Conservation (phyloP, 257 asterid species). For the Fraxinus quadrangulata region DNA sequence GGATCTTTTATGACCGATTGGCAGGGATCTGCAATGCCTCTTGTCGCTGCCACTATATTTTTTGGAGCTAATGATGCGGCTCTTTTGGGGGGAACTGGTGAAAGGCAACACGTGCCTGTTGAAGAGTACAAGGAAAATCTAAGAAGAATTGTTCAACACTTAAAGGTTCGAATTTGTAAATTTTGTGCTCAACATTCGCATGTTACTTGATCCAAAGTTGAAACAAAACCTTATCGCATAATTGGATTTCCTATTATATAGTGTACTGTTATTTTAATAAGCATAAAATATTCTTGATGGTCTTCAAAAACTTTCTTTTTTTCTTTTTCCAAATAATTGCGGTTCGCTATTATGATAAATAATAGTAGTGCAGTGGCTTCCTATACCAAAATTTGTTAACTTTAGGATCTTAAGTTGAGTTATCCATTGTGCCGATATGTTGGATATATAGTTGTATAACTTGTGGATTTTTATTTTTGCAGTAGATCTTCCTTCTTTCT, state of each 20-base stretch:
- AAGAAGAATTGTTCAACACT: constrained; percentile 62
- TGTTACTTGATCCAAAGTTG: neutral
- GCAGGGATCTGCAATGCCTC: constrained; percentile 62
- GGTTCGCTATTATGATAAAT: neutral
- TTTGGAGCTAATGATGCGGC: constrained; percentile 98
- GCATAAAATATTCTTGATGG: neutral
- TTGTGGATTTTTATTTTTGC: neutral
- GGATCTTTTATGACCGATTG: neutral
- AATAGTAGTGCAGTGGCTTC: neutral
- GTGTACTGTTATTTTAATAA: neutral
- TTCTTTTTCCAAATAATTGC: neutral
- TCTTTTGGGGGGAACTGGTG: constrained; percentile 63
- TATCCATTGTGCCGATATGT: neutral
- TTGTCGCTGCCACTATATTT: constrained; percentile 68
- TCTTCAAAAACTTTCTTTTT: neutral
- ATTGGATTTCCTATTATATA: neutral
- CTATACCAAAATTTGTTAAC: neutral
- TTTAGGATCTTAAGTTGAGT: neutral
- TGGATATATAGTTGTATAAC: neutral
- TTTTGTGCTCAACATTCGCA: neutral
- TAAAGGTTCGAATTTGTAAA: constrained; percentile 50
- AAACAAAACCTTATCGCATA: neutral
- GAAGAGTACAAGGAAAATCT: constrained; percentile 87
- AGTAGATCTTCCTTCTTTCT: neutral
- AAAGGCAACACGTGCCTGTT: constrained; percentile 80